Evolutionary conservation across 805 yeast species (phyloP), one percentile per base, ranked within the genome.

Genomic region (Cyberlindnera mrakii): DNA sequence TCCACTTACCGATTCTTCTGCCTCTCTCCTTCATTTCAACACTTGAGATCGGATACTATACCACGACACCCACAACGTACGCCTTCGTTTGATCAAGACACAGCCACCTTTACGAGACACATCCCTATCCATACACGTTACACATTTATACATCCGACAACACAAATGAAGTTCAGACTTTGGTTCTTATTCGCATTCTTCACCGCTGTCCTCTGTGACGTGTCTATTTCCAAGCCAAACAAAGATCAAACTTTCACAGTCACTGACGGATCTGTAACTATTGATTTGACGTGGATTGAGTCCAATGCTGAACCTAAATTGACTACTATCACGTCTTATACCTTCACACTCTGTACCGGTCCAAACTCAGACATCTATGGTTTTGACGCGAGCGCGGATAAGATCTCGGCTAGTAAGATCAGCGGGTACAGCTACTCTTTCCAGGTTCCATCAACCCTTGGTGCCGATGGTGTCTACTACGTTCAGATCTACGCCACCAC

Each of bases 341-440:
- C 80, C 1, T 66, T 90, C 43, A 60, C 66, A 10, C 65, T 91
- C 40, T 81, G 91, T 62, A 78, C 90, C 1, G 96, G 96, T 33
- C 58, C 80, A n/a, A 75, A 78, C 54, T 27, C 53, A 20, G 64
- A 68, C 18, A 75, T 83, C 53, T 52, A 66, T 20, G 68, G 77
- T 47, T 51, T 74, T 25, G 49, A 52, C 15, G 27, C 36, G 6
- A 52, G 64, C 2, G 30, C 73, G 4, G 45, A 56, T 1, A 41
- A 53, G 1, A 52, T 68, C 0, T 19, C 67, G 2, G 50, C 67
- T 2, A 29, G 51, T 11, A 55, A 60, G 8, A 39, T 76, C 1
- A 45, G 60, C n/a, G 65, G 54, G 23, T 52, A 57, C 41, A 44
- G 58, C 6, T 60, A 74, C 51, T 59, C 69, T 2, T 76, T 81